These are phyloP conservation scores for Pichia heedii DNA, from an alignment of 805 yeast species.

Conservation along the genomic window DNA sequence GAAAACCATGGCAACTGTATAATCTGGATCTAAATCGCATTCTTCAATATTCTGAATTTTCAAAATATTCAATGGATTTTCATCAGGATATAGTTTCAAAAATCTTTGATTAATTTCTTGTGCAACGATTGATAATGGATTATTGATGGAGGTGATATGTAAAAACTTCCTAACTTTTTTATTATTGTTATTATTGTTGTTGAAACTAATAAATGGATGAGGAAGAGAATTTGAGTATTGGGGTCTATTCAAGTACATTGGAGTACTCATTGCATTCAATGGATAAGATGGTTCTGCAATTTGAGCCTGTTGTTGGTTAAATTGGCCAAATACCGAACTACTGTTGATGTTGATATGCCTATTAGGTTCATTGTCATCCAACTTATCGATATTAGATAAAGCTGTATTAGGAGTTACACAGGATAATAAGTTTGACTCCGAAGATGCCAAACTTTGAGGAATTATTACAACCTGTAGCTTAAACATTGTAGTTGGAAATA, in stretches of 20 bases:
- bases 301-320: background rate
- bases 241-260: background rate
- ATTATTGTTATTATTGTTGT: background rate
- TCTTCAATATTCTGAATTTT: slow-evolving; percentile 56
- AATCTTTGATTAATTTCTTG: slow-evolving; percentile 49
- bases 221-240: background rate
- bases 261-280: slow-evolving; percentile 3
- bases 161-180: slow-evolving; percentile 39
- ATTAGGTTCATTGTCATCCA: too few species aligned
- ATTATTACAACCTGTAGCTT: slow-evolving; percentile 13
- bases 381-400: too few species aligned
- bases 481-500: slow-evolving; percentile 7
- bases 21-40: slow-evolving; percentile 79
- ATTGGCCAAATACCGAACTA: too few species aligned
- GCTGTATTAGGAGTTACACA: background rate
- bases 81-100: slow-evolving; percentile 56
- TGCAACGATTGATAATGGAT: slow-evolving; percentile 40
- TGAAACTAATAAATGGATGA: slow-evolving; percentile 4
- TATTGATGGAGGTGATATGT: slow-evolving; percentile 46
- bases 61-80: slow-evolving; percentile 44
- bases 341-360: too few species aligned
- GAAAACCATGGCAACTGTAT: slow-evolving; percentile 55
- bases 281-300: too few species aligned
- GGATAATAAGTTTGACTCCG: too few species aligned
- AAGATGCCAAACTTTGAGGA: slow-evolving; percentile 6